These are phyloP conservation scores for Fagopyrum homotropicum DNA, from an alignment of 148 eudicot genomes.

Conservation along the genomic window DNA sequence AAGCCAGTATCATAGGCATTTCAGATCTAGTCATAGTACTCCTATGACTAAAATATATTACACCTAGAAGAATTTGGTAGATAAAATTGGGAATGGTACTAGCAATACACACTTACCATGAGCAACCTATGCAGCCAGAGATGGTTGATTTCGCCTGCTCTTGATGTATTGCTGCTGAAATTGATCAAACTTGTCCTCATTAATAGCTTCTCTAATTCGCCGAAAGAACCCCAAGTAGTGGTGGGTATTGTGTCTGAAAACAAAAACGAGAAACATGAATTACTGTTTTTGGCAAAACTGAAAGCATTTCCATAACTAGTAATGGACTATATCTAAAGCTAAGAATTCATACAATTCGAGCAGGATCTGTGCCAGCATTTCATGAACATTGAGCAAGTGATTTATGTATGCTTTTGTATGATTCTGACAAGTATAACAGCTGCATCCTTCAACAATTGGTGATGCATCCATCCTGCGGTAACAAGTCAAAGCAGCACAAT, in stretches of 20 bases:
- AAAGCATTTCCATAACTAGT: too few species aligned
- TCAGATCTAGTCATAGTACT: too few species aligned
- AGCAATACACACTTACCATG: too few species aligned
- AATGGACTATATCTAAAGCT: too few species aligned
- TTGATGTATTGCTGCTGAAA: constrained; percentile 37
- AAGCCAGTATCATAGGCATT: too few species aligned
- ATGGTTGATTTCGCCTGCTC: constrained; percentile 29
- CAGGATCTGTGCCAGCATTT: constrained; percentile 72
- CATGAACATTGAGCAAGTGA: constrained; percentile 73
- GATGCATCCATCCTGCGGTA: constrained; percentile 59
- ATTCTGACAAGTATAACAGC: constrained; percentile 73
- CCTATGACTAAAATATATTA: background rate
- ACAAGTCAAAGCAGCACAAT: background rate
- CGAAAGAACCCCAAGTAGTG: constrained; percentile 67
- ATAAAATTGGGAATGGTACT: too few species aligned
- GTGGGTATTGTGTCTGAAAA: constrained; percentile 76
- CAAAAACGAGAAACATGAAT: constrained; percentile 7
- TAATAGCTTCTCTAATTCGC: constrained; percentile 54
- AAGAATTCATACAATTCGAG: constrained; percentile 53
- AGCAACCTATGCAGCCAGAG: constrained; percentile 13
- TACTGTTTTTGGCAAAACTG: background rate
- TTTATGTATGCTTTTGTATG: constrained; percentile 77
- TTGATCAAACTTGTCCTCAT: constrained; percentile 44
- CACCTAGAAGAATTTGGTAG: background rate
- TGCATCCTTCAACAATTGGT: constrained; percentile 51